phyloP scores from a whole-genome alignment of 257 asterid genomes.

The Mitragyna speciosa region DNA sequence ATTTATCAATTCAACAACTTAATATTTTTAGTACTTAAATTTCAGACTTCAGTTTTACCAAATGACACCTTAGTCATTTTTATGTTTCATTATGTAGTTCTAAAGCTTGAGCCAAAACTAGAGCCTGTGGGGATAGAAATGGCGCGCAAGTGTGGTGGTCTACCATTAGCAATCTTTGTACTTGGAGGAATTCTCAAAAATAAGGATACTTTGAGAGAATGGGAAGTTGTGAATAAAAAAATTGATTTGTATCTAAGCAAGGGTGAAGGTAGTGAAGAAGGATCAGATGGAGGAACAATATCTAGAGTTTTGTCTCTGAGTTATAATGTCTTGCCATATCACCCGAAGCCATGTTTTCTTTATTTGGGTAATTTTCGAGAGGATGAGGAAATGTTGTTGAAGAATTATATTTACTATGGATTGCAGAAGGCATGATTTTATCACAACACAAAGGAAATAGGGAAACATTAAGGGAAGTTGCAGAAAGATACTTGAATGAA shows the following conservation, averaged over 20 bases:
- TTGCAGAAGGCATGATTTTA: slow-evolving; percentile 6
- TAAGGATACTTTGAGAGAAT: slow-evolving; percentile 5
- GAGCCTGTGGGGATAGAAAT: slow-evolving; percentile 16
- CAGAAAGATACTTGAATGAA: slow-evolving; percentile 24
- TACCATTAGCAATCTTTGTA: slow-evolving; percentile 24
- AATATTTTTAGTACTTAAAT: too few relatives aligned
- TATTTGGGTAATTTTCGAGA: slow-evolving; percentile 15
- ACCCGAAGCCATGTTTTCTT: slow-evolving; percentile 26
- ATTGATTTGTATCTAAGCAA: slow-evolving; percentile 1
- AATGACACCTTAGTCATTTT: too few relatives aligned
- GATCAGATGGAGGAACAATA: slow-evolving; percentile 6
- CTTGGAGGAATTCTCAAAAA: slow-evolving; percentile 26
- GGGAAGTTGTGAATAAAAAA: slow-evolving; percentile 14
- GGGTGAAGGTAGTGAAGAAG: neutral
- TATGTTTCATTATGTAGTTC: neutral
- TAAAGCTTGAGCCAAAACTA: neutral
- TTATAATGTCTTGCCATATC: slow-evolving; percentile 22
- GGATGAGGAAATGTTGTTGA: neutral
- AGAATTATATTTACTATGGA: neutral
- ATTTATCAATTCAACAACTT: too few relatives aligned
- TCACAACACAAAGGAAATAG: slow-evolving; percentile 1
- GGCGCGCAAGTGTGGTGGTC: slow-evolving; percentile 16
- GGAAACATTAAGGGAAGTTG: slow-evolving; percentile 24
- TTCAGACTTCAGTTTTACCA: too few relatives aligned
- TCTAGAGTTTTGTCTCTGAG: slow-evolving; percentile 17